A percentile compares a stretch with the other conserved stretches of the same genome.
phyloP scores from a whole-genome alignment of 129 eudicot genomes.

The Lactuca sativa region DNA sequence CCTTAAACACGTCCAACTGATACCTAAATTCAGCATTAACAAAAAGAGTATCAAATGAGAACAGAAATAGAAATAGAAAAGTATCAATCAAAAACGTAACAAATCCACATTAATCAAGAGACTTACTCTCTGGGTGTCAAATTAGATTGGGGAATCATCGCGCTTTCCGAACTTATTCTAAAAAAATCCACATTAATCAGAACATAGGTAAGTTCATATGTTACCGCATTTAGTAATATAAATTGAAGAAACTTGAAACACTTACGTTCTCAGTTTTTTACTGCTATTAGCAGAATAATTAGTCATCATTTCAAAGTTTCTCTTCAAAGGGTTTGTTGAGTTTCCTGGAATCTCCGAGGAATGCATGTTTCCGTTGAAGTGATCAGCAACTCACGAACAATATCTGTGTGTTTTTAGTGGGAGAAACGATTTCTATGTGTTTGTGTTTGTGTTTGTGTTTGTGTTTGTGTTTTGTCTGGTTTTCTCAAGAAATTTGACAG shows the following conservation, averaged over 20 bases:
- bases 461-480: too few relatives aligned
- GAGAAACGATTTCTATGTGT: neutral
- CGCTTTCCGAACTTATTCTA: slow-evolving; percentile 17
- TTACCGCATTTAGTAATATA: neutral
- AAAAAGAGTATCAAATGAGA: neutral
- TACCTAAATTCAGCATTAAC: slow-evolving; percentile 37
- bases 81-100: neutral
- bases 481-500: neutral
- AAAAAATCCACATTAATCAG: neutral
- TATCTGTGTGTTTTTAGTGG: neutral
- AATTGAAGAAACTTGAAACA: neutral
- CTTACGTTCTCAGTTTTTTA: neutral
- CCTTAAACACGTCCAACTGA: slow-evolving; percentile 49
- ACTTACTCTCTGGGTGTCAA: slow-evolving; percentile 45
- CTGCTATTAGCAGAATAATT: neutral
- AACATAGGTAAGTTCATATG: neutral
- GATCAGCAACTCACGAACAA: neutral
- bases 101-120: neutral
- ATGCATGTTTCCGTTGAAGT: slow-evolving; percentile 14
- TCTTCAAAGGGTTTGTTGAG: slow-evolving; percentile 22
- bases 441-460: too few relatives aligned
- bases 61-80: neutral
- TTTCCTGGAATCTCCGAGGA: neutral
- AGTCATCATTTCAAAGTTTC: slow-evolving; percentile 13
- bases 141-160: neutral